Base-by-base conservation (phyloP, 305 asterid genomes). In the Lippia alba region DNA sequence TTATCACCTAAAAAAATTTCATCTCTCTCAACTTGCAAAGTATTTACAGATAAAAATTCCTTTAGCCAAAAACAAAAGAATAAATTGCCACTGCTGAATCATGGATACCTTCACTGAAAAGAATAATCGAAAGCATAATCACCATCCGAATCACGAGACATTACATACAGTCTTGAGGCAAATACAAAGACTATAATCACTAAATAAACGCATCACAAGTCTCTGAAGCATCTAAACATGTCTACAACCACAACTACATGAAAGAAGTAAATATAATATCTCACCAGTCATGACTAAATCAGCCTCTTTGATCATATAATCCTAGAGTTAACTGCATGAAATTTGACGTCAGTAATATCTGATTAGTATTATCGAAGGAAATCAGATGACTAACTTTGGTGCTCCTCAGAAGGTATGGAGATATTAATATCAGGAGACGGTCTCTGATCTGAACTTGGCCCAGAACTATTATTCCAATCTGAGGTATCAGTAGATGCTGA, bases 391-490 rank as follows among this genome's bases (percentile, higher is more conserved):
- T 40, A 60, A 39, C 70, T 61, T 72, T 69, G 83, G 32, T 71
- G 84, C 64, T 89, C 88, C 61, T 90, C 96, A 19, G 84, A 20
- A 8, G 89, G 70, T 16, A 88, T 81, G 2, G 94, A 84, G 40
- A 90, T 66, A 73, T 92, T 88, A 64, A 92, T 92, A 68, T 92
- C 98, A 0, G 98, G 98, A 67, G 86, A 86, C 17, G 84, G 80
- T 74, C 88, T 80, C 79, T 78, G 87, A 64, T 86, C 82, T 0
- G 76, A 78, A 14, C 73, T 62, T 1, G 81, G 89, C 40, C 77
- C 88, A 0, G 87, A 75, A 33, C 84, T 89, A 0, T 36, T 36
- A 36, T 92, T 87, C 86, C 94, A 88, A 36, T 83, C 86, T 0
- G 86, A 80, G 33, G 76, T 80, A 49, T 82, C 91, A 5, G 88